Conservation (phyloP, 2,329 filamentous ascomycete genomes). For the Allantophomopsis lycopodina region DNA sequence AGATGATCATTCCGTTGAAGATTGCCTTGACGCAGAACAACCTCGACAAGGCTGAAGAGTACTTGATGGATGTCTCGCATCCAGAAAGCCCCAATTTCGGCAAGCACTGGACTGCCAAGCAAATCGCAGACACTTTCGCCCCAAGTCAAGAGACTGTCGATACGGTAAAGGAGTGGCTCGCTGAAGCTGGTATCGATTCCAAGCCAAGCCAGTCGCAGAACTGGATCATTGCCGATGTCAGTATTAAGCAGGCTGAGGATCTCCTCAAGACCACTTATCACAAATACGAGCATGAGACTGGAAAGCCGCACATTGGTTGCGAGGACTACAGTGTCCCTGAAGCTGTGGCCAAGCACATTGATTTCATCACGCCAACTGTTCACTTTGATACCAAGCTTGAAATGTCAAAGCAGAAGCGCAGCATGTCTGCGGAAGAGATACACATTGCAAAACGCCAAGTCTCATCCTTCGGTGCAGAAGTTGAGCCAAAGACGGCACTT, state of each 20-base stretch:
- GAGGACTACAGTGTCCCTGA: constrained; percentile 13
- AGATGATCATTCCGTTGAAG: constrained; percentile 8
- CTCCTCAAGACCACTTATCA: constrained; percentile 35
- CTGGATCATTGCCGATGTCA: constrained; percentile 18
- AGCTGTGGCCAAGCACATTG: constrained; percentile 13
- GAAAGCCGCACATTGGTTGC: constrained; percentile 22
- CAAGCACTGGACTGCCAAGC: constrained; percentile 28
- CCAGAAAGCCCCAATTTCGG: constrained; percentile 29
- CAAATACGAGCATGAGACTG: constrained; percentile 26
- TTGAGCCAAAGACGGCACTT: not conserved
- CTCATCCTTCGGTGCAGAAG: not conserved
- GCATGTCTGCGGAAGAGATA: not conserved
- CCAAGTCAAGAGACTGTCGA: constrained; percentile 28
- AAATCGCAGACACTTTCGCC: constrained; percentile 29
- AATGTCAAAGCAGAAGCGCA: constrained; percentile 7
- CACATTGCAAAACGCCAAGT: not conserved
- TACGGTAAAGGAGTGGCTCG: constrained; percentile 37
- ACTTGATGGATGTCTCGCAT: constrained; percentile 27
- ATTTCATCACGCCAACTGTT: constrained; percentile 17
- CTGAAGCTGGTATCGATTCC: constrained; percentile 31
- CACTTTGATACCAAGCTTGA: constrained; percentile 12
- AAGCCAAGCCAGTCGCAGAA: constrained; percentile 24
- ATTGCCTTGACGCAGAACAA: constrained; percentile 30
- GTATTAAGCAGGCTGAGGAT: constrained; percentile 27
- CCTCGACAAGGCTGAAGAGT: constrained; percentile 26